Evolutionary conservation across 208 protist species (phyloP), one percentile per base, ranked within the genome.

Genomic region (Strigomonas culicis): DNA sequence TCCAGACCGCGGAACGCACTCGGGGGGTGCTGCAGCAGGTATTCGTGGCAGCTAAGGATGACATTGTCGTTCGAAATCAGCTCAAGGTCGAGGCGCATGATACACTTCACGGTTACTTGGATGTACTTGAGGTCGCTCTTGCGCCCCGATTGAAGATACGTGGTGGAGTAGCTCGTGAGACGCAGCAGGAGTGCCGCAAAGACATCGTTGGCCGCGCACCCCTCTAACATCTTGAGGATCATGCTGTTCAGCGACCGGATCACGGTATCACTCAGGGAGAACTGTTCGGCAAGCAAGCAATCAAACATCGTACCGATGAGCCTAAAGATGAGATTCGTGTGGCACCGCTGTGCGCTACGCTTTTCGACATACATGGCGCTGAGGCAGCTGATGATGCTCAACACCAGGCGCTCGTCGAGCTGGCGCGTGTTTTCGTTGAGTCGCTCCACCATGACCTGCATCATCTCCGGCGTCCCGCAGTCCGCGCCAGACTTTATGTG

Each of bases 51-150:
- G 72, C 89, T 90, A 8, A 94, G 52, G 25, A 95, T 77, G 1
- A 92, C 66, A 63, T 91, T 93, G 28, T 95, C 85, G 4, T 74
- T 47, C 21, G 78, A 79, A 27, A 96, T 78, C 46, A 74, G 61
- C 19, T 81, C 52, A 25, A 90, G 66, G 34, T 83, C 68, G 2
- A 93, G 43, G 44, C 83, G 71, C 84, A 94, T 90, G n/a, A 92
- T 56, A 52, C 90, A 96, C 77, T 93, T 93, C 22, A 93, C 90
- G 21, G 84, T 92, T 17, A 96, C 85, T 62, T 96, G 85, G 44
- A 96, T 87, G 64, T 90, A 96, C 78, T 93, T 96, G 39, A 93
- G 74, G 59, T 93, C 85, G 39, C 34, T 79, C 61, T 88, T 88
- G 43, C 80, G 76, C 19, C 76, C 74, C 10, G 63, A 80, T 21